A percentile compares a stretch with the other conserved stretches of the same genome.
Evolutionary conservation across 805 yeast species (phyloP).

Genomic region (Komagataella mondaviorum): DNA sequence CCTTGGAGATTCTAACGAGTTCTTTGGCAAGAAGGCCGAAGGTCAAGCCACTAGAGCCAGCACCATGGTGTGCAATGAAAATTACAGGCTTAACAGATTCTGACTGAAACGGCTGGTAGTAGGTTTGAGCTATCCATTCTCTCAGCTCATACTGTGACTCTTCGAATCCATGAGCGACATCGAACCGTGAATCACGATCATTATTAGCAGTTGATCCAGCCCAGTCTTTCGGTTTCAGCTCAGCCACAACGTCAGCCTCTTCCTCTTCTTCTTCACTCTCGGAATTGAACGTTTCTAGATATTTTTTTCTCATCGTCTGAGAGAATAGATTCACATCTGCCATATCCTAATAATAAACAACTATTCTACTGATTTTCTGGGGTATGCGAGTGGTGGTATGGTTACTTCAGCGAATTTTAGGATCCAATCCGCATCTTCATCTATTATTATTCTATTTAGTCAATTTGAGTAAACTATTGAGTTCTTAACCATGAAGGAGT

Average conservation of each 20-base stretch:
- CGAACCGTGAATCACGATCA: neutral
- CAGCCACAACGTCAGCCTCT: slow-evolving; percentile 2
- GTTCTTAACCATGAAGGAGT: slow-evolving; percentile 18
- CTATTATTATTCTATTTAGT: neutral
- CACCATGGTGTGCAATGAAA: slow-evolving; percentile 83
- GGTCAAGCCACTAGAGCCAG: slow-evolving; percentile 79
- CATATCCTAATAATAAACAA: neutral
- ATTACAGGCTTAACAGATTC: slow-evolving; percentile 29
- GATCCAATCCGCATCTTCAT: too few species aligned
- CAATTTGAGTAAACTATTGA: neutral
- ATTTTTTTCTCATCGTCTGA: neutral
- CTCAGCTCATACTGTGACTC: slow-evolving; percentile 3
- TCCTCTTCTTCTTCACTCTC: slow-evolving; percentile 5
- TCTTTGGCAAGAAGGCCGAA: slow-evolving; percentile 43
- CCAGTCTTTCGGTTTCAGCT: slow-evolving; percentile 3
- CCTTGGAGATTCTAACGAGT: slow-evolving; percentile 22
- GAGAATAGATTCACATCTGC: neutral
- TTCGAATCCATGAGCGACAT: neutral
- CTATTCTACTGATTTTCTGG: neutral
- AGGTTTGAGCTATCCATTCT: slow-evolving; percentile 33
- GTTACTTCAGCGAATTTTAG: neutral
- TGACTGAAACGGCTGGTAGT: slow-evolving; percentile 35
- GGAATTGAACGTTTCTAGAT: neutral
- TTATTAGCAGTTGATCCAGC: slow-evolving; percentile 3
- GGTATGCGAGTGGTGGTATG: neutral